Evolutionary conservation across 2,329 filamentous ascomycete genomes (phyloP).

Genomic region (Hypoxylon sp.): DNA sequence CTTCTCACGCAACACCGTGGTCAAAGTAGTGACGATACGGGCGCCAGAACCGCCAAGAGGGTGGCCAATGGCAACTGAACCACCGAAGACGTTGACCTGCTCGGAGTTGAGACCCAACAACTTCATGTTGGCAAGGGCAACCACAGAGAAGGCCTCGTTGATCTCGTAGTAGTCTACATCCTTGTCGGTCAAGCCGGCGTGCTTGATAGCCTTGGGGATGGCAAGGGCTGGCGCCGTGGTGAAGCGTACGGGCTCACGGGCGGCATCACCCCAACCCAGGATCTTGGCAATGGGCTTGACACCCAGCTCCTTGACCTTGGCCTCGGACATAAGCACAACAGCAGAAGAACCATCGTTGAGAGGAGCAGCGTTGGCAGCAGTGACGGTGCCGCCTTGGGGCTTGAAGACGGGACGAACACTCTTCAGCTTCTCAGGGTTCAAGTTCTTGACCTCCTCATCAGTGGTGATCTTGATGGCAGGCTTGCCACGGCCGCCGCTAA

Average conservation of each 20-base stretch:
- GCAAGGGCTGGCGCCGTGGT: constrained; percentile 92
- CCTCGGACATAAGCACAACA: constrained; percentile 91
- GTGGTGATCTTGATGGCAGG: constrained; percentile 79
- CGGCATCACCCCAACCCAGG: constrained; percentile 95
- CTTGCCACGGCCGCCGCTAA: constrained; percentile 90
- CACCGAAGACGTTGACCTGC: constrained; percentile 95
- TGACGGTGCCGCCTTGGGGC: constrained; percentile 84
- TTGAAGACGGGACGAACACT: constrained; percentile 86
- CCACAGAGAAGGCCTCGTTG: constrained; percentile 98
- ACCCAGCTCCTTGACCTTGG: constrained; percentile 89
- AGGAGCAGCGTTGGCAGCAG: constrained; percentile 94
- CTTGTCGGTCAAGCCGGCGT: constrained; percentile 81
- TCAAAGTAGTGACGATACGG: constrained; percentile 88
- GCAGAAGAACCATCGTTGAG: constrained; percentile 95
- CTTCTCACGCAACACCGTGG: constrained; percentile 88
- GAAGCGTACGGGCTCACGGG: constrained; percentile 91
- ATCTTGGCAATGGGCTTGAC: constrained; percentile 96
- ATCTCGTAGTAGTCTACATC: constrained; percentile 96
- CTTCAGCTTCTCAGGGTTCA: constrained; percentile 84
- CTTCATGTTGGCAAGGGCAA: constrained; percentile 96
- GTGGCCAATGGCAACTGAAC: constrained; percentile 94
- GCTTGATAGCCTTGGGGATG: constrained; percentile 96
- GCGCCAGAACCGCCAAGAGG: constrained; percentile 93
- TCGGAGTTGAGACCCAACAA: constrained; percentile 79
- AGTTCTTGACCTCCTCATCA: constrained; percentile 97